phyloP scores from a whole-genome alignment of 2,329 filamentous ascomycete genomes.

The Ophiostoma sp. region DNA sequence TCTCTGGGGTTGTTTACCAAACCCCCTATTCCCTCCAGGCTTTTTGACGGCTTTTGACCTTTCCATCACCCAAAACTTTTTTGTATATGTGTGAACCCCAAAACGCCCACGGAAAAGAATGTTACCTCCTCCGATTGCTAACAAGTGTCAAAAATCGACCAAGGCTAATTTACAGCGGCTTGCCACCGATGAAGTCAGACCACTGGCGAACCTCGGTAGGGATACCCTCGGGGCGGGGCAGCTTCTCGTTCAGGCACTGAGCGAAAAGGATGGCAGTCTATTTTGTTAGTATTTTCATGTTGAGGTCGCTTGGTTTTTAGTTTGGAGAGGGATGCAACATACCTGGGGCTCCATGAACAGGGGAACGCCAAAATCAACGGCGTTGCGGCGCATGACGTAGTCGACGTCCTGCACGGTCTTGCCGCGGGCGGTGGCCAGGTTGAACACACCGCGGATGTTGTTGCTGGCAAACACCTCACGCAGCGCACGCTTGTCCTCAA shows the following conservation, averaged over 20 bases:
- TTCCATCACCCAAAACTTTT: not conserved
- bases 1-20: too few species aligned
- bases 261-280: slow-evolving; percentile 94
- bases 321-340: slow-evolving; percentile 28
- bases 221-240: slow-evolving; percentile 81
- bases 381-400: slow-evolving; percentile 97
- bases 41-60: slow-evolving; percentile 12
- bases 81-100: slow-evolving; percentile 17
- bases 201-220: slow-evolving; percentile 87
- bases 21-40: not conserved
- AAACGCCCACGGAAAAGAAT: slow-evolving; percentile 20
- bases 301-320: not conserved
- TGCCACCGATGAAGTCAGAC: slow-evolving; percentile 90
- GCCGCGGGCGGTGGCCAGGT: slow-evolving; percentile 76
- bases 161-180: slow-evolving; percentile 57
- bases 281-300: slow-evolving; percentile 4
- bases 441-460: slow-evolving; percentile 93
- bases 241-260: slow-evolving; percentile 94
- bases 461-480: slow-evolving; percentile 96
- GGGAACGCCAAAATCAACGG: slow-evolving; percentile 95
- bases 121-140: slow-evolving; percentile 4
- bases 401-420: slow-evolving; percentile 86
- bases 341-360: slow-evolving; percentile 99
- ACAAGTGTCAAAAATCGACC: not conserved
- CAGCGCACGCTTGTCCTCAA: slow-evolving; percentile 88